These are phyloP conservation scores for Saturnispora zaruensis DNA, from an alignment of 805 yeast species.

Conservation along the genomic window DNA sequence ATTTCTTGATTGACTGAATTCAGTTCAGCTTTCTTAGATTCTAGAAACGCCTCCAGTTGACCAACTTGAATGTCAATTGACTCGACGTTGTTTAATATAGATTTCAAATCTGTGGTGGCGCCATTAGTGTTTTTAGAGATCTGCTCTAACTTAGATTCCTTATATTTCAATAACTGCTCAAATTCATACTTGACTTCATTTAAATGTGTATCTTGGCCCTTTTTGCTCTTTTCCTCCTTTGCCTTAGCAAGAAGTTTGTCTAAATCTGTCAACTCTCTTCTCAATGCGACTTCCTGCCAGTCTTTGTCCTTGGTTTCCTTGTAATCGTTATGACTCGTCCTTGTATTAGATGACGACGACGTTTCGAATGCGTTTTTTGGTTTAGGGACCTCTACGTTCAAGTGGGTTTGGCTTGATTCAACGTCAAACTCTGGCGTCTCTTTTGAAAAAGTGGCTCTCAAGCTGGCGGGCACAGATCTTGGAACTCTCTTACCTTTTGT, in stretches of 20 bases:
- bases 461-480: slow-evolving; percentile 84
- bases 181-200: slow-evolving; percentile 48
- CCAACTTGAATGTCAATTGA: slow-evolving; percentile 70
- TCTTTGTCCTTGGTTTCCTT: slow-evolving; percentile 69
- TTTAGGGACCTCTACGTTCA: slow-evolving; percentile 11
- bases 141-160: slow-evolving; percentile 47
- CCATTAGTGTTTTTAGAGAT: slow-evolving; percentile 25
- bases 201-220: slow-evolving; percentile 23
- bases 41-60: slow-evolving; percentile 61
- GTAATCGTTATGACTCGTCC: slow-evolving; percentile 43
- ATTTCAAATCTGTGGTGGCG: slow-evolving; percentile 32
- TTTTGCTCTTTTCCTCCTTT: slow-evolving; percentile 36
- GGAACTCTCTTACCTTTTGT: slow-evolving; percentile 76
- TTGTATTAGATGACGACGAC: slow-evolving; percentile 30
- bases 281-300: slow-evolving; percentile 85
- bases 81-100: slow-evolving; percentile 53
- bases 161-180: slow-evolving; percentile 75
- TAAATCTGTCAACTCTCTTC: slow-evolving; percentile 67
- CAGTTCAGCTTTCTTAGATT: slow-evolving; percentile 54
- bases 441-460: slow-evolving; percentile 86
- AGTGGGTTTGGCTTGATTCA: slow-evolving; percentile 43
- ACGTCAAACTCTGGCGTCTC: slow-evolving; percentile 69
- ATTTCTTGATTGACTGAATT: slow-evolving; percentile 36
- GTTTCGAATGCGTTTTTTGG: neutral
- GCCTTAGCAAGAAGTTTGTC: slow-evolving; percentile 58